Evolutionary conservation across 169 alveolate species (phyloP).

Genomic region (Plasmodium malariae): DNA sequence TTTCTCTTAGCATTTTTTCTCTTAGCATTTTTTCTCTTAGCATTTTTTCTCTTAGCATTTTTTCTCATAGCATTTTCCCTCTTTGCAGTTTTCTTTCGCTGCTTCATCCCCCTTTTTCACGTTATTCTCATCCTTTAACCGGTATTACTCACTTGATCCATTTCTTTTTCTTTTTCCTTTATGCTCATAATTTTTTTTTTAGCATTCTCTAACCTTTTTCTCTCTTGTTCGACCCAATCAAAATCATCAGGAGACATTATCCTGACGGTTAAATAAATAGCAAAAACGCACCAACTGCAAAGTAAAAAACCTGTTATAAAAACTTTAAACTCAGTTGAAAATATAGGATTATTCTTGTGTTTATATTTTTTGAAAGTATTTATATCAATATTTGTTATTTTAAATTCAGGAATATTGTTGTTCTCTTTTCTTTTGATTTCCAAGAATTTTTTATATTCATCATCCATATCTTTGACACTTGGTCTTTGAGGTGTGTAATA

Average conservation of each 20-base stretch:
- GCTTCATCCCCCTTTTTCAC: too few species aligned
- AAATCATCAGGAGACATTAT: slow-evolving; percentile 85
- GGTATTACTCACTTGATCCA: not conserved
- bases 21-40: too few species aligned
- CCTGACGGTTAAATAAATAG: slow-evolving; percentile 79
- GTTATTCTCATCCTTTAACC: too few species aligned
- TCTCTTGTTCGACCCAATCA: slow-evolving; percentile 87
- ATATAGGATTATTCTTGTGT: slow-evolving; percentile 56
- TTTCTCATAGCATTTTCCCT: too few species aligned
- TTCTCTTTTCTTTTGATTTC: slow-evolving; percentile 42
- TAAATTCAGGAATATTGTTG: slow-evolving; percentile 21
- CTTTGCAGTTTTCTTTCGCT: too few species aligned
- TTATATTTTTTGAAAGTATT: slow-evolving; percentile 65
- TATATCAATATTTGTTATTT: slow-evolving; percentile 62
- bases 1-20: too few species aligned
- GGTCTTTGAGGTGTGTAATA: slow-evolving; percentile 46
- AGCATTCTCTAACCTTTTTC: slow-evolving; percentile 85
- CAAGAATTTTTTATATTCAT: slow-evolving; percentile 38
- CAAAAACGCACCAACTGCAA: slow-evolving; percentile 83
- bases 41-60: too few species aligned
- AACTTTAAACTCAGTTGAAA: slow-evolving; percentile 71
- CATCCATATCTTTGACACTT: slow-evolving; percentile 73
- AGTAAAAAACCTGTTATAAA: slow-evolving; percentile 79
- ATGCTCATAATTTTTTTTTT: slow-evolving; percentile 76
- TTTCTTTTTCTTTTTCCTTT: slow-evolving; percentile 36